Percentiles rank a stretch among this genome's conserved stretches.
phyloP scores from a whole-genome alignment of 768 basidiomycete genomes.

The Suillus alpinus region DNA sequence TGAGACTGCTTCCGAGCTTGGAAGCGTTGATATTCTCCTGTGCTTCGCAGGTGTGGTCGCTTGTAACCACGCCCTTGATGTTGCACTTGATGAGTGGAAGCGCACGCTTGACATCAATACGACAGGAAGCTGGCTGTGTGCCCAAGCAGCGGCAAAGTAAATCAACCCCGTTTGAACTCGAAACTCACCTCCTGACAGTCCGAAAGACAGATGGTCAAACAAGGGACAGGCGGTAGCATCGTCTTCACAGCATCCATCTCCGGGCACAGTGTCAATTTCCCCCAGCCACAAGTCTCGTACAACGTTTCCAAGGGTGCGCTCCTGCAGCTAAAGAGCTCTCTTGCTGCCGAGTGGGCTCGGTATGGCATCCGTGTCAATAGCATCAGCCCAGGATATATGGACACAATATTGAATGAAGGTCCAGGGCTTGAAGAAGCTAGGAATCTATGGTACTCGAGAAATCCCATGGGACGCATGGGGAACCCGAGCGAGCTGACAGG shows the following conservation, averaged over 20 bases:
- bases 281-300: slow-evolving; percentile 40
- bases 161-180: background rate
- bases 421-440: slow-evolving; percentile 30
- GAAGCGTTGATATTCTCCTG: slow-evolving; percentile 35
- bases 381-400: slow-evolving; percentile 43
- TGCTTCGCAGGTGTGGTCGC: slow-evolving; percentile 44
- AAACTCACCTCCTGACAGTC: background rate
- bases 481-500: slow-evolving; percentile 40
- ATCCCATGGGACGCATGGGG: slow-evolving; percentile 44
- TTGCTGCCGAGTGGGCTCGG: slow-evolving; percentile 41
- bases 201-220: slow-evolving; percentile 40
- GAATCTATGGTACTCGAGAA: slow-evolving; percentile 36
- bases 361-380: slow-evolving; percentile 43
- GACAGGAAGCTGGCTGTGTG: slow-evolving; percentile 45
- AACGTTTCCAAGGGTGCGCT: slow-evolving; percentile 43
- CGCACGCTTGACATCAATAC: slow-evolving; percentile 40
- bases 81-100: slow-evolving; percentile 33
- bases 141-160: slow-evolving; percentile 39
- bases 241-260: slow-evolving; percentile 44
- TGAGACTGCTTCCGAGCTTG: slow-evolving; percentile 27
- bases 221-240: slow-evolving; percentile 39
- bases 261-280: slow-evolving; percentile 40
- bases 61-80: slow-evolving; percentile 31
- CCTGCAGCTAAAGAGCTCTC: slow-evolving; percentile 36
- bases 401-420: slow-evolving; percentile 40